Evolutionary conservation across 768 basidiomycete species (phyloP).

Genomic region (Calocera cornea): DNA sequence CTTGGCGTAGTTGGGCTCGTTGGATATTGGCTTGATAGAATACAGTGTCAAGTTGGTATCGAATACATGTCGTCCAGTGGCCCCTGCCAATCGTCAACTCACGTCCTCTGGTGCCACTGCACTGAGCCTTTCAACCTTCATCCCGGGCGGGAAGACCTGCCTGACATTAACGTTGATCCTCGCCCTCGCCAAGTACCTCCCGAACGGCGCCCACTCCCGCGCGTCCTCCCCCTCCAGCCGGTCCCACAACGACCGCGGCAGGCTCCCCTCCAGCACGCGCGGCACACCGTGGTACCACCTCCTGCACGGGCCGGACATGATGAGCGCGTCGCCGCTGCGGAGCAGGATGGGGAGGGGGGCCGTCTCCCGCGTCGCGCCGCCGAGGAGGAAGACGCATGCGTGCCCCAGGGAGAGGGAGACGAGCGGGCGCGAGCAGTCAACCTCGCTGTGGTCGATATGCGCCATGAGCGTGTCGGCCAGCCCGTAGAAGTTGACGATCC

Average conservation of each 20-base stretch:
- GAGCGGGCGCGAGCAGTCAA: constrained; percentile 81
- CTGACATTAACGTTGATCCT: constrained; percentile 88
- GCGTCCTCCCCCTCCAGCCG: background rate
- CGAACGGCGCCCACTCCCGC: constrained; percentile 40
- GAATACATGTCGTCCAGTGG: background rate
- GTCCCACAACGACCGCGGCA: constrained; percentile 35
- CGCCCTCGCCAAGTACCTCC: constrained; percentile 47
- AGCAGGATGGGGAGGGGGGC: constrained; percentile 72
- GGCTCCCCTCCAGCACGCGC: constrained; percentile 66
- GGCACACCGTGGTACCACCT: constrained; percentile 92
- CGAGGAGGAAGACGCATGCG: constrained; percentile 80
- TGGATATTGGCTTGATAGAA: background rate
- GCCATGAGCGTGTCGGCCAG: constrained; percentile 84
- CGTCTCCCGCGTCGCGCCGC: constrained; percentile 61
- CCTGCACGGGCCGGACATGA: constrained; percentile 84
- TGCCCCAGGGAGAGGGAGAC: constrained; percentile 90
- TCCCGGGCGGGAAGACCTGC: constrained; percentile 32
- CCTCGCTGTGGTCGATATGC: constrained; percentile 93
- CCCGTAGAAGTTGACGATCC: constrained; percentile 94
- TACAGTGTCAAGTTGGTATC: background rate
- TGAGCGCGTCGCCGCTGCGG: constrained; percentile 78
- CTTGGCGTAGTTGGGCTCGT: too few species aligned
- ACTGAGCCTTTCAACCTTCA: background rate
- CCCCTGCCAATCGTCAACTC: too few species aligned
- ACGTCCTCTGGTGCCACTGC: too few species aligned